Base-by-base conservation (phyloP, 1,139 yeast species). In the Hemisphaericaspora subhashii region DNA sequence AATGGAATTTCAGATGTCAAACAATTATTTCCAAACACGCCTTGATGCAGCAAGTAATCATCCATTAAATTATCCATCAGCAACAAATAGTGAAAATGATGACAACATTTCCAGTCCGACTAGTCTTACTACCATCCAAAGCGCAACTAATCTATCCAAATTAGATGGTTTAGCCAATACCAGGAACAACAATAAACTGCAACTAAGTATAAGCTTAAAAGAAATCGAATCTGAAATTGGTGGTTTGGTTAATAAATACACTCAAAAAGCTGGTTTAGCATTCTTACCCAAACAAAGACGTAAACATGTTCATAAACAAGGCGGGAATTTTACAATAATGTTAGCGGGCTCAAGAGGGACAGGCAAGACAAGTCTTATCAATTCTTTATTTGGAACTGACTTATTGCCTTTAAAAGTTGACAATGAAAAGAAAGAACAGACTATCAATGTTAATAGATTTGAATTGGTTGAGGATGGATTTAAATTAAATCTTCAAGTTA, bases 341-440 rank as follows among this genome's bases (percentile, higher is more conserved):
- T 78, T 87, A 10, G 81, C 83, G 23, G 97, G 97, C 4, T 70
- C 74, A 9, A 68, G 82, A 10, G 95, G 96, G 3, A 71, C 83
- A 0, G 97, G 97, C 4, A 87, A 89, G 58, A 77, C 95, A 3
- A 81, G 95, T 0, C 87, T 89, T 53, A 72, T 88, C 45, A 87
- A 88, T 49, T 66, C 77, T 2, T 54, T 72, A 34, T 69, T 71
- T 50, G 64, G 59, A 22, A 14, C 42, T 11, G 47, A 54, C 11
- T 41, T 59, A n/a, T 27, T 49, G 5, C 14, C 29, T 9, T 30
- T 29, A 12, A 34, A 29, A 3, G 20, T 33, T 11, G 25, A 23
- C 2, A 23, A 25, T 16, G 15, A 12, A 7, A 37, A 36, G 16
- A 16, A 17, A 33, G 9, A 26, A 24, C 34, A 11, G 33, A 22